Conservation (phyloP, 179 eudicot species). For the Silene noctiflora region DNA sequence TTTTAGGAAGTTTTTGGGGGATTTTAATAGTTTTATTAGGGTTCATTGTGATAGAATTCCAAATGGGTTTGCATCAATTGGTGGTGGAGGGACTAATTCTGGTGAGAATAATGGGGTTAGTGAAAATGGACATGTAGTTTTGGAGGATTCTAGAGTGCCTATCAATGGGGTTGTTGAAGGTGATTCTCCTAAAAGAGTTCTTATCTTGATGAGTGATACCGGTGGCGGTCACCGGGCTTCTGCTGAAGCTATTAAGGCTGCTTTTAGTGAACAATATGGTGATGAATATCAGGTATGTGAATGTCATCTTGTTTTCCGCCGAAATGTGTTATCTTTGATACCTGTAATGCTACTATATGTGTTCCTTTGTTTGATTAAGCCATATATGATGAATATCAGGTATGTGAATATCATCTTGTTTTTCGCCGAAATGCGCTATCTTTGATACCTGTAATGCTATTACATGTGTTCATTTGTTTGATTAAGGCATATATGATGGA, state of each 20-base stretch:
- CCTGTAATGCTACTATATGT: too few relatives aligned
- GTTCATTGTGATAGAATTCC: constrained; percentile 73
- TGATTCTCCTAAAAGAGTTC: constrained; percentile 60
- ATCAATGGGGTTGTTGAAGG: constrained; percentile 40
- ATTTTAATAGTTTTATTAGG: constrained; percentile 63
- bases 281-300: constrained; percentile 70
- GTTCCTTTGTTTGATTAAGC: too few relatives aligned
- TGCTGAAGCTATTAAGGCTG: constrained; percentile 88
- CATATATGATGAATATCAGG: constrained; percentile 65
- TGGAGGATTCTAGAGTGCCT: constrained; percentile 49
- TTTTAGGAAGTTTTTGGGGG: constrained; percentile 40
- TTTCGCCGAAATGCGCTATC: not conserved
- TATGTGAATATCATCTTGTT: constrained; percentile 10
- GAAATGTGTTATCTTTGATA: not conserved
- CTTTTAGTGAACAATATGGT: constrained; percentile 74
- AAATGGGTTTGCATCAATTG: constrained; percentile 70
- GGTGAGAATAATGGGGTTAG: constrained; percentile 47
- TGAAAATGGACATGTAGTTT: constrained; percentile 45
- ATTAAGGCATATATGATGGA: not conserved
- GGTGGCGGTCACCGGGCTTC: constrained; percentile 99
- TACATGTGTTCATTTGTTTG: not conserved
- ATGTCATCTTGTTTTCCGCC: too few relatives aligned
- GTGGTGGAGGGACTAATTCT: constrained; percentile 24
- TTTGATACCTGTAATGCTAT: not conserved
- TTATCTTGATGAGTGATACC: constrained; percentile 98